phyloP scores from a whole-genome alignment of 768 basidiomycete genomes.

The Infundibulicybe gibba region DNA sequence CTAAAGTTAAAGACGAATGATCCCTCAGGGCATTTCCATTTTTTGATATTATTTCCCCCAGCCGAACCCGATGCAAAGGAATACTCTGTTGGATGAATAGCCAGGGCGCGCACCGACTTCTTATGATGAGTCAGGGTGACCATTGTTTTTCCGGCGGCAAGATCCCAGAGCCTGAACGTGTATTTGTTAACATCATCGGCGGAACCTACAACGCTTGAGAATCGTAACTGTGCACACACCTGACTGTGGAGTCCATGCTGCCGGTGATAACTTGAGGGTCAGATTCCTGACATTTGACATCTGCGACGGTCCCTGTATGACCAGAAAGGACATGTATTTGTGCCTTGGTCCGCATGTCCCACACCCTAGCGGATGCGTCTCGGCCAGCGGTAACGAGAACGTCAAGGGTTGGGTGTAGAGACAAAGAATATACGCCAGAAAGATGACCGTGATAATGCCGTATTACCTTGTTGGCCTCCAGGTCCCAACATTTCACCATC shows the following conservation, averaged over 20 bases:
- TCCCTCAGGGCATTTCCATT: conserved; percentile 99
- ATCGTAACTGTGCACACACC: conserved; percentile 41
- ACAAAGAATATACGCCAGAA: conserved; percentile 93
- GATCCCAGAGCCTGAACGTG: conserved; percentile 79
- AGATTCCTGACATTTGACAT: conserved; percentile 94
- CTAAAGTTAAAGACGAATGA: conserved; percentile 94
- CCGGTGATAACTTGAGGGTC: conserved; percentile 99
- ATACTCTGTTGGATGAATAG: conserved; percentile 95
- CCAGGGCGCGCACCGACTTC: conserved; percentile 91
- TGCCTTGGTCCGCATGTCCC: conserved; percentile 99
- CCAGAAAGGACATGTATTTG: conserved; percentile 92
- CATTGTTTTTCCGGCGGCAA: conserved; percentile 97
- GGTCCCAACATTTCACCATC: conserved; percentile 99
- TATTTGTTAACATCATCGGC: neutral
- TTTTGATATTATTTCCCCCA: conserved; percentile 99
- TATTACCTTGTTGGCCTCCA: conserved; percentile 98
- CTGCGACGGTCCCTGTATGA: conserved; percentile 93
- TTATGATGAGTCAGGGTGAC: conserved; percentile 99
- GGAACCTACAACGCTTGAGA: neutral
- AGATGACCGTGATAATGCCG: conserved; percentile 98
- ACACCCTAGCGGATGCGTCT: conserved; percentile 95
- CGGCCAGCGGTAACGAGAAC: conserved; percentile 93
- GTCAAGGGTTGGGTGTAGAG: conserved; percentile 93
- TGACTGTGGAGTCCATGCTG: conserved; percentile 96
- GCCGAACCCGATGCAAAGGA: conserved; percentile 94